Conservation (phyloP, 495 filamentous ascomycete genomes). For the Lepraria neglecta region DNA sequence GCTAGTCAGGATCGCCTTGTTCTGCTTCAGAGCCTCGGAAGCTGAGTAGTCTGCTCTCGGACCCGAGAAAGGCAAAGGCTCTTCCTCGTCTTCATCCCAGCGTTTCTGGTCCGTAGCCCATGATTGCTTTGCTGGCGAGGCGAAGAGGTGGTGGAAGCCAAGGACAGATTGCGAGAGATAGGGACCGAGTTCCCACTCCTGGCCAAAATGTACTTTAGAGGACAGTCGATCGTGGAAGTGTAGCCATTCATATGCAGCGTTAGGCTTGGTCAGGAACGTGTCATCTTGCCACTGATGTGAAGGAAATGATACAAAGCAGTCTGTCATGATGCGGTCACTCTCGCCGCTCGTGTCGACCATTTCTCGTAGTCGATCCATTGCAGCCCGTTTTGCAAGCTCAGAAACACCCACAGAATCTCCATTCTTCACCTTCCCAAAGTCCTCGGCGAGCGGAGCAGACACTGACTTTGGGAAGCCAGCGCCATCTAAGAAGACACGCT, state of each 20-base stretch:
- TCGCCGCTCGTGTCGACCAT: constrained; percentile 88
- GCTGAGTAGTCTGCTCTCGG: constrained; percentile 72
- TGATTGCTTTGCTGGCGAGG: constrained; percentile 38
- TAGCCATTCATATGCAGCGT: constrained; percentile 84
- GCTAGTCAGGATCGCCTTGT: constrained; percentile 48
- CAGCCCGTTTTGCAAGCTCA: constrained; percentile 67
- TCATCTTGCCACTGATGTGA: constrained; percentile 88
- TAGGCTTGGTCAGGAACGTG: constrained; percentile 79
- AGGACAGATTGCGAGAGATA: constrained; percentile 82
- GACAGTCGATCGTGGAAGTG: constrained; percentile 85
- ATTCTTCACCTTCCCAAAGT: constrained; percentile 28
- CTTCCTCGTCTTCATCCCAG: constrained; percentile 48
- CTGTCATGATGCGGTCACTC: constrained; percentile 73
- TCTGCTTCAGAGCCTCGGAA: constrained; percentile 65
- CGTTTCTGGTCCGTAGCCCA: constrained; percentile 19
- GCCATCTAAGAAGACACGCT: constrained; percentile 78
- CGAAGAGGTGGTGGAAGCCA: constrained; percentile 89
- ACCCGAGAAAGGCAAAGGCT: constrained; percentile 67
- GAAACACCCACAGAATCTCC: constrained; percentile 51
- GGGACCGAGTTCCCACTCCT: constrained; percentile 81
- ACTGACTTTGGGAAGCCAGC: constrained; percentile 68
- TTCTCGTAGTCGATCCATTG: constrained; percentile 72
- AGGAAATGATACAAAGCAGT: constrained; percentile 79
- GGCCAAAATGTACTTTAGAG: constrained; percentile 60
- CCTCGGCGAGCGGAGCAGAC: constrained; percentile 35